Evolutionary conservation across 352 stramenopile species (phyloP).

Genomic region (Pythium apleroticum): DNA sequence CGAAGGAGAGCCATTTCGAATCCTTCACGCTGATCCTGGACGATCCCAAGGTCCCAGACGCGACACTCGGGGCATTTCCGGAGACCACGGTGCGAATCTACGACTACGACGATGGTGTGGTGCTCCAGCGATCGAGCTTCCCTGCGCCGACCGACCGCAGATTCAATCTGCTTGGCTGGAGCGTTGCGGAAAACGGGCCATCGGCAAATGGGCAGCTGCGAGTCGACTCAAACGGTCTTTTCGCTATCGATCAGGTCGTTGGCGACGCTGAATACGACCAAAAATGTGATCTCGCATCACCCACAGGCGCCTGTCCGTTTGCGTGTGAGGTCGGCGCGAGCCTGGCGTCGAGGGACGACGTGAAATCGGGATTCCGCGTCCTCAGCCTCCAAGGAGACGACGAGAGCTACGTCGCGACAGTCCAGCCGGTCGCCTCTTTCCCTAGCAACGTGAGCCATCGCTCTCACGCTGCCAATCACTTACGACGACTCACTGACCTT

Average conservation of each 20-base stretch:
- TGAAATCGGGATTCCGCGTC: conserved; percentile 32
- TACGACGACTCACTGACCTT: not conserved
- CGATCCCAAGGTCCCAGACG: conserved; percentile 27
- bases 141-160: not conserved
- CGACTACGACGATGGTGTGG: conserved; percentile 47
- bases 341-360: conserved; percentile 20
- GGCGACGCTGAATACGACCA: conserved; percentile 66
- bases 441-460: conserved; percentile 34
- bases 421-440: conserved; percentile 35
- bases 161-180: conserved; percentile 40
- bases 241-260: conserved; percentile 57
- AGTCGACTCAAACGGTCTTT: conserved; percentile 53
- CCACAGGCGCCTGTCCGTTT: conserved; percentile 50
- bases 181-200: conserved; percentile 53
- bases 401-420: conserved; percentile 44
- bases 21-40: conserved; percentile 42
- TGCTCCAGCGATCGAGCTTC: conserved; percentile 38
- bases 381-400: conserved; percentile 32
- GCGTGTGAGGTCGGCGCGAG: conserved; percentile 48
- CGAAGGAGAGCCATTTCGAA: conserved; percentile 55
- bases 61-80: conserved; percentile 35
- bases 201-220: conserved; percentile 29
- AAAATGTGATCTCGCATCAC: conserved; percentile 56
- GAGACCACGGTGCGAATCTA: conserved; percentile 53
- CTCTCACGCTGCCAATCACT: not conserved